Conservation (phyloP, 768 basidiomycete species). For the Lentinus brumalis region DNA sequence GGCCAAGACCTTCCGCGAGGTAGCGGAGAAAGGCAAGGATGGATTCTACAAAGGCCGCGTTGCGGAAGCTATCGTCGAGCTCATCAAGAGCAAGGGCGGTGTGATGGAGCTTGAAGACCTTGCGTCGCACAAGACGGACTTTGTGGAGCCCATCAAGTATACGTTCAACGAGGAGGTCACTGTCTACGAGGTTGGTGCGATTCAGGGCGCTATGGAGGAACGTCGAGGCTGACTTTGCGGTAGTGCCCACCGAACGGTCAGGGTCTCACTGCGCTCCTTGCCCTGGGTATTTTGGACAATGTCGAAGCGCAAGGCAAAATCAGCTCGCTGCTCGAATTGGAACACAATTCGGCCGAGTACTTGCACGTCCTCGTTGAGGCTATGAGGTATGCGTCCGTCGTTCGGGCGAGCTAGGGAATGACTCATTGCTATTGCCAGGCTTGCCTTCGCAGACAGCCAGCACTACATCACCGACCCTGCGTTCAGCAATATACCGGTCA, state of each 20-base stretch:
- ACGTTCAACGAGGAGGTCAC: constrained; percentile 86
- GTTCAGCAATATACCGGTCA: constrained; percentile 72
- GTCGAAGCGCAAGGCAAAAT: constrained; percentile 76
- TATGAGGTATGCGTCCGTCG: constrained; percentile 53
- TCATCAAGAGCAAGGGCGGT: constrained; percentile 85
- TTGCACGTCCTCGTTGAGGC: constrained; percentile 87
- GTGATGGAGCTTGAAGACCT: constrained; percentile 95
- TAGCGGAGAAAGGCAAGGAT: constrained; percentile 81
- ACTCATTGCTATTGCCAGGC: constrained; percentile 23
- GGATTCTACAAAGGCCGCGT: constrained; percentile 94
- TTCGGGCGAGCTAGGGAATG: background rate
- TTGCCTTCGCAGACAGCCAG: constrained; percentile 82
- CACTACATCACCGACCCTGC: constrained; percentile 95
- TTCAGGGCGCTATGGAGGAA: too few species aligned
- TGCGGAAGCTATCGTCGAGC: constrained; percentile 85
- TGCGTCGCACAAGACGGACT: constrained; percentile 72
- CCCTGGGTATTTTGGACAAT: constrained; percentile 89
- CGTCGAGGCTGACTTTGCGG: constrained; percentile 26
- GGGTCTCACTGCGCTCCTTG: constrained; percentile 91
- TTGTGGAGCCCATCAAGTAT: constrained; percentile 91
- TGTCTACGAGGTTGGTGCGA: constrained; percentile 74
- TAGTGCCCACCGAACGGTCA: constrained; percentile 97
- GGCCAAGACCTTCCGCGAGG: constrained; percentile 78
- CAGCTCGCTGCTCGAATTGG: constrained; percentile 71
- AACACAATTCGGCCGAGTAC: constrained; percentile 91